These are phyloP conservation scores for Termitomyces sp. DNA, from an alignment of 768 basidiomycete genomes.

Conservation along the genomic window DNA sequence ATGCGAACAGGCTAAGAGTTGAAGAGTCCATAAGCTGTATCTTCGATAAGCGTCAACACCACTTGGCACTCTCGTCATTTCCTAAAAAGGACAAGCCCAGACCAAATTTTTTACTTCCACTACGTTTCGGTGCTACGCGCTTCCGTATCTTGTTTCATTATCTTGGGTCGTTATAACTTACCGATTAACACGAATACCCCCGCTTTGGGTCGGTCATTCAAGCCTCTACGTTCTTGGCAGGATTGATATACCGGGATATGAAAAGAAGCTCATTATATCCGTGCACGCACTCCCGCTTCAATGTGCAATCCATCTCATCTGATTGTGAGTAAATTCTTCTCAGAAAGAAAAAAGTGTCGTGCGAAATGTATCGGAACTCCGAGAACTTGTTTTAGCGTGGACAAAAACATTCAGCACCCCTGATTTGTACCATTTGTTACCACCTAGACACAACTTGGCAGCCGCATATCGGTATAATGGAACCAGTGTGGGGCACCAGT, in stretches of 20 bases:
- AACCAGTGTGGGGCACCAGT: background rate
- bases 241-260: background rate
- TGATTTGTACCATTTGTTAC: background rate
- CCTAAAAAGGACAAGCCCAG: background rate
- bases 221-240: background rate
- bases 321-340: background rate
- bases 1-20: background rate
- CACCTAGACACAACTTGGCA: constrained; percentile 2
- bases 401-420: background rate
- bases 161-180: background rate
- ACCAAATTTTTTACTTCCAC: background rate
- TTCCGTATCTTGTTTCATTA: background rate
- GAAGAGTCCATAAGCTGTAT: background rate
- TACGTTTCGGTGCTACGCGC: background rate
- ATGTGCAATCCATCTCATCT: background rate
- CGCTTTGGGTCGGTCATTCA: background rate
- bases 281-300: background rate
- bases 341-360: constrained; percentile 1
- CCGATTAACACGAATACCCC: background rate
- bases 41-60: background rate
- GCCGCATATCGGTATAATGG: background rate
- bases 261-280: background rate
- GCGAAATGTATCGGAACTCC: constrained; percentile 6
- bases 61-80: background rate
- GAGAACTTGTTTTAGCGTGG: background rate